Base-by-base conservation (phyloP, 768 basidiomycete genomes). In the Russula sp. region DNA sequence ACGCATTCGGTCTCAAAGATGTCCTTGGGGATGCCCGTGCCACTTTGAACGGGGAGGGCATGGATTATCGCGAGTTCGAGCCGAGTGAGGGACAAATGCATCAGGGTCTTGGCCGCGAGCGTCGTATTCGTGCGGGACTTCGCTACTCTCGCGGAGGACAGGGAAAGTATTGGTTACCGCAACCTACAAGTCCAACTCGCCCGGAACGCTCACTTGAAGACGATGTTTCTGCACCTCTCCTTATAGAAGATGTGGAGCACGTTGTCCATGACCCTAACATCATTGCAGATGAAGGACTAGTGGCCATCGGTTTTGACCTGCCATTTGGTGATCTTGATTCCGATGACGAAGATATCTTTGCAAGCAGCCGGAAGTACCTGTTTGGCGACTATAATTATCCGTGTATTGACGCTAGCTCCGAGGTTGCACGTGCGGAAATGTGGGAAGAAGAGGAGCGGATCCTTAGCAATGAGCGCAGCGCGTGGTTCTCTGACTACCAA, bases 11-110 rank as follows among this genome's bases (percentile, higher is more conserved):
- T 6, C 66, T 85, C 55, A 83, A 85, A 61, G 97, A 99, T 71
- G 89, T 99, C 55, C 76, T 91, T 59, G 87, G 90, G 72, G 97
- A 99, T 73, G 82, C 83, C 6, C 86, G 88, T 68, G 77, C 84
- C 7, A 98, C 96, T 0, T 75, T 97, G 10, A 82, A 83, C 32
- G 96, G 96, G 11, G 82, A 89, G 68, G 92, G 95, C 4, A 94
- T 98, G 82, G 91, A 92, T 62, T 99, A 99, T 75, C 87, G 94
- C 53, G 90, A 91, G 59, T 99, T 96, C 72, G 97, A 99, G 71
- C 96, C 97, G 3, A 91, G 89, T 45, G 95, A 97, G 71, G 95
- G 94, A 2, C 84, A 83, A 64, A 87, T 98, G 73, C 96, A 99
- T 70, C 85, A 93, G 64, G 97, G 96, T 42, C 80, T 80, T 2